phyloP scores from a whole-genome alignment of 306 rosid species.

The Ammopiptanthus mongolicus region DNA sequence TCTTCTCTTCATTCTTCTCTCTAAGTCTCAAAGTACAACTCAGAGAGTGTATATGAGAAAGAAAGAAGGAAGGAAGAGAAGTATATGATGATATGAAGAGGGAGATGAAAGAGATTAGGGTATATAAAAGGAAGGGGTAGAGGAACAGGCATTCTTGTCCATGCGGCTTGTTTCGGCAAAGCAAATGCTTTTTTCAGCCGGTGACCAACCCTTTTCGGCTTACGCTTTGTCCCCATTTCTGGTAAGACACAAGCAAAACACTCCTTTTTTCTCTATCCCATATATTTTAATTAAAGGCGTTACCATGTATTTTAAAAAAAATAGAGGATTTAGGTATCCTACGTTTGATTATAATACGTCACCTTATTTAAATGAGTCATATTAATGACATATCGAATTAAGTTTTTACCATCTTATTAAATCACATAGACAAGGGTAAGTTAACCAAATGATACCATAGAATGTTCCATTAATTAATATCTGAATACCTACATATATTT shows the following conservation, averaged over 20 bases:
- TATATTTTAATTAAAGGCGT: not conserved
- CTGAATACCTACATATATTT: too few relatives aligned
- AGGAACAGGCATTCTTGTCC: not conserved
- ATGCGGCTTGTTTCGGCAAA: conserved; percentile 11
- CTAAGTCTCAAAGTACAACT: not conserved
- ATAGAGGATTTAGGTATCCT: too few relatives aligned
- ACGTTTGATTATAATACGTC: too few relatives aligned
- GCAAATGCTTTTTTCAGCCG: conserved; percentile 36
- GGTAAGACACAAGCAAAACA: conserved; percentile 29
- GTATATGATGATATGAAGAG: not conserved
- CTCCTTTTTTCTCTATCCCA: conserved; percentile 27
- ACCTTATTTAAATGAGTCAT: too few relatives aligned
- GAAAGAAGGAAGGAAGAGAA: not conserved
- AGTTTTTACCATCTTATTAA: too few relatives aligned
- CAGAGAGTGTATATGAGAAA: not conserved
- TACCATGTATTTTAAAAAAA: too few relatives aligned
- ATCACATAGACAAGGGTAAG: too few relatives aligned
- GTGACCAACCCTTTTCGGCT: conserved; percentile 49
- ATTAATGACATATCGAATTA: too few relatives aligned
- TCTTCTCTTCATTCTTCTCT: conserved; percentile 19
- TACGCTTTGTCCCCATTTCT: conserved; percentile 41
- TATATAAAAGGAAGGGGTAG: not conserved
- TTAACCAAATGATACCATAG: too few relatives aligned
- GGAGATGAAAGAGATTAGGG: not conserved
- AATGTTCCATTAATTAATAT: too few relatives aligned